Evolutionary conservation across 1,139 yeast genomes (phyloP).

Genomic region (Taphrina populina): DNA sequence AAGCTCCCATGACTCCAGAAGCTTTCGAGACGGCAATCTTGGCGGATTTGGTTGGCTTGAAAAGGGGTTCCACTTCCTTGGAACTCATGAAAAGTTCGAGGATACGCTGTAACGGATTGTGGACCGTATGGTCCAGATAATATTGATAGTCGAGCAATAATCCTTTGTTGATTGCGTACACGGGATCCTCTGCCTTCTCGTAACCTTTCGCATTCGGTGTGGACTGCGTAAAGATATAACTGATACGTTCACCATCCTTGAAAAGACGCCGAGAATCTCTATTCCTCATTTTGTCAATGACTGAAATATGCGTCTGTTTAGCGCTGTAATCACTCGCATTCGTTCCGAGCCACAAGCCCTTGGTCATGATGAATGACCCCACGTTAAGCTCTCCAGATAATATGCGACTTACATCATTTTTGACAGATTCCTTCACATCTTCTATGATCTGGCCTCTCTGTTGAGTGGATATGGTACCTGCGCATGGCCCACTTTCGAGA

Average conservation of each 20-base stretch:
- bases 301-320: conserved; percentile 30
- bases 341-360: conserved; percentile 33
- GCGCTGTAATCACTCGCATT: conserved; percentile 26
- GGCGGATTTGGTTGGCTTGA: conserved; percentile 22
- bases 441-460: conserved; percentile 11
- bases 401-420: conserved; percentile 2
- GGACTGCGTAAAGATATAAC: conserved; percentile 18
- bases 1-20: conserved; percentile 33
- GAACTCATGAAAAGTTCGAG: conserved; percentile 24
- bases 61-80: conserved; percentile 21
- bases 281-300: conserved; percentile 24
- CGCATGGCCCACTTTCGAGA: background rate
- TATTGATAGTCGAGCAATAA: conserved; percentile 25
- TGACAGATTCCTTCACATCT: conserved; percentile 25
- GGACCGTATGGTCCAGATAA: conserved; percentile 31
- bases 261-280: conserved; percentile 13
- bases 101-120: conserved; percentile 23
- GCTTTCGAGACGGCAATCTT: conserved; percentile 28
- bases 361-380: conserved; percentile 29
- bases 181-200: conserved; percentile 34
- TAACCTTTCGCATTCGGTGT: conserved; percentile 30
- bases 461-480: background rate
- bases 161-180: conserved; percentile 17
- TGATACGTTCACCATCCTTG: conserved; percentile 31
- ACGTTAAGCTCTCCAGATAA: conserved; percentile 20